Conservation (phyloP, 2,329 filamentous ascomycete species). For the Albifimbria verrucaria region DNA sequence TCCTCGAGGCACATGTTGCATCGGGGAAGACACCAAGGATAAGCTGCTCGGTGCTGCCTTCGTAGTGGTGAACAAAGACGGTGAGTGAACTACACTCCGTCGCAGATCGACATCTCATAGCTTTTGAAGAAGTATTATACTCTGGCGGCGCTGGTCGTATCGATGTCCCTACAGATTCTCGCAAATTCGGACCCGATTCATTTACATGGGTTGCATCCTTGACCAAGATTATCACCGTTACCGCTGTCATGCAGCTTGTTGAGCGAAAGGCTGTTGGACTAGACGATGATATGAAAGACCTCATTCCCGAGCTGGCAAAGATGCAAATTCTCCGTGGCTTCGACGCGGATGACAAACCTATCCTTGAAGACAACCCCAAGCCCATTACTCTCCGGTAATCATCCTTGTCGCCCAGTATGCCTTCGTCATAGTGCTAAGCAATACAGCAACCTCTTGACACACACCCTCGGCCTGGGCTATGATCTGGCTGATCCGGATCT, state of each 20-base stretch:
- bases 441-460: slow-evolving; percentile 48
- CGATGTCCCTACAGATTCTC: slow-evolving; percentile 23
- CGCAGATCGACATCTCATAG: neutral
- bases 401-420: neutral
- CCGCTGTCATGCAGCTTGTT: slow-evolving; percentile 36
- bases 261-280: slow-evolving; percentile 30
- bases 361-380: slow-evolving; percentile 31
- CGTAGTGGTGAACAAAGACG: slow-evolving; percentile 27
- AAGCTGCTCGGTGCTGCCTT: slow-evolving; percentile 35
- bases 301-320: slow-evolving; percentile 29
- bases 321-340: slow-evolving; percentile 36
- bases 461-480: slow-evolving; percentile 46
- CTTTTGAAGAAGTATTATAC: neutral
- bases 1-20: slow-evolving; percentile 26
- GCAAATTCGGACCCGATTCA: slow-evolving; percentile 25
- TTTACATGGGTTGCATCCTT: slow-evolving; percentile 38
- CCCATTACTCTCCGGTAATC: slow-evolving; percentile 36
- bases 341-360: slow-evolving; percentile 28
- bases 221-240: slow-evolving; percentile 39
- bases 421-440: no score
- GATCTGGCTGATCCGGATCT: slow-evolving; percentile 37
- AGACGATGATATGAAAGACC: slow-evolving; percentile 31
- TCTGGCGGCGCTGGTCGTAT: slow-evolving; percentile 31
- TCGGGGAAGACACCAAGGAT: slow-evolving; percentile 23
- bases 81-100: slow-evolving; percentile 11